These are phyloP conservation scores for Mycena amicta DNA, from an alignment of 768 basidiomycete genomes.

Conservation along the genomic window DNA sequence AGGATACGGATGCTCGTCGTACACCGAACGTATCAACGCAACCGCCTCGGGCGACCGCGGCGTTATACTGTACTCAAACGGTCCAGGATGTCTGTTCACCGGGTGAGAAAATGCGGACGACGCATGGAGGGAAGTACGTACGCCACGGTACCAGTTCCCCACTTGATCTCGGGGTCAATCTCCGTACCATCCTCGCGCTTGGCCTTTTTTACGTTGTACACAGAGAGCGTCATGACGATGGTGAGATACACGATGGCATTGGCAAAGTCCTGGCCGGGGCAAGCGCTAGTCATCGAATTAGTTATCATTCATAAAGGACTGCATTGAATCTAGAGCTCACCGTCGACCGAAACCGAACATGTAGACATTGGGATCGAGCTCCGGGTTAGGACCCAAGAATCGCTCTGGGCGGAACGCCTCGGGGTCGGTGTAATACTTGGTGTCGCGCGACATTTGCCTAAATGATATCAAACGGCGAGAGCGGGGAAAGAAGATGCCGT, in stretches of 20 bases:
- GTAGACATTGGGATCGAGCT: slow-evolving; percentile 38
- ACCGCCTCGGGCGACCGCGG: slow-evolving; percentile 26
- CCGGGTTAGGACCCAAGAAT: slow-evolving; percentile 34
- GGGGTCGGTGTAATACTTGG: slow-evolving; percentile 25
- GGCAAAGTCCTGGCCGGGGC: slow-evolving; percentile 34
- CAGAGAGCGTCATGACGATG: slow-evolving; percentile 30
- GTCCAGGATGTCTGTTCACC: slow-evolving; percentile 26
- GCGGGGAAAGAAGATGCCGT: not conserved
- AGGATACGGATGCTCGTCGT: slow-evolving; percentile 17
- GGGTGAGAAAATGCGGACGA: not conserved
- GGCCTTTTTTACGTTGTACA: slow-evolving; percentile 28
- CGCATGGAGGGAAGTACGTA: not conserved
- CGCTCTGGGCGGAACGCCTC: slow-evolving; percentile 39
- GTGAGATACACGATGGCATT: slow-evolving; percentile 31
- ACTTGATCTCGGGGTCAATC: slow-evolving; percentile 38
- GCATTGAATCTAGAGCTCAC: slow-evolving; percentile 10
- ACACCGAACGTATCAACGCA: slow-evolving; percentile 21
- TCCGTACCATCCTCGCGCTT: slow-evolving; percentile 25
- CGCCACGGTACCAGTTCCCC: slow-evolving; percentile 41
- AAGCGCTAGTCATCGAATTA: slow-evolving; percentile 12
- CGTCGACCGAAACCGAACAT: slow-evolving; percentile 53
- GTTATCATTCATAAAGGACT: not conserved
- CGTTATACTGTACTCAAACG: slow-evolving; percentile 26
- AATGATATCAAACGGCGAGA: not conserved
- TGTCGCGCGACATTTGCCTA: slow-evolving; percentile 30